A percentile compares a stretch with the other conserved stretches of the same genome.
phyloP scores from a whole-genome alignment of 768 basidiomycete genomes.

The Daedaleopsis nitida region DNA sequence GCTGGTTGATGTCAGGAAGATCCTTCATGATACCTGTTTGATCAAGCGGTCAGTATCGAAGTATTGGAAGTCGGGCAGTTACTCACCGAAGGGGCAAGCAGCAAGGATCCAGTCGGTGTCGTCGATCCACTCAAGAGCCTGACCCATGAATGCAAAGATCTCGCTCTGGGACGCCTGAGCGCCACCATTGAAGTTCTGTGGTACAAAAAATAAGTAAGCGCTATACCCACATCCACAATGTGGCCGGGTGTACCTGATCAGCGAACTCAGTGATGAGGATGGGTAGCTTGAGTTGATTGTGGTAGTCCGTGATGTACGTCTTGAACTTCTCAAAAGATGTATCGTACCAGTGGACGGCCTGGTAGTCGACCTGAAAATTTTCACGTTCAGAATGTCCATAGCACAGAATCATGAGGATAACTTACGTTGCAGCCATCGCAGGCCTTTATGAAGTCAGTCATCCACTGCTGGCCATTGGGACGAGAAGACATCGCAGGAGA shows the following conservation, averaged over 20 bases:
- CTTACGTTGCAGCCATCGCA: constrained; percentile 41
- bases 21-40: constrained; percentile 54
- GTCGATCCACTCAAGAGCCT: constrained; percentile 49
- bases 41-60: too few relatives aligned
- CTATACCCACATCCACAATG: neutral
- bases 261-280: constrained; percentile 76
- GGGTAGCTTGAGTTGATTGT: constrained; percentile 42
- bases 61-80: too few relatives aligned
- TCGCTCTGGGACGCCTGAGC: constrained; percentile 42
- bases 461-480: constrained; percentile 63
- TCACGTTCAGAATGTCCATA: neutral
- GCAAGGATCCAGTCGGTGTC: constrained; percentile 40
- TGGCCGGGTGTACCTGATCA: constrained; percentile 45
- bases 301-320: constrained; percentile 48
- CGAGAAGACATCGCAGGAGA: constrained; percentile 72
- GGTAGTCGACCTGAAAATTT: constrained; percentile 47
- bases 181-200: constrained; percentile 55
- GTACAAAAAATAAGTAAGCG: neutral
- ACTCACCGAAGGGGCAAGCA: constrained; percentile 67
- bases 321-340: constrained; percentile 49
- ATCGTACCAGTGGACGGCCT: constrained; percentile 76
- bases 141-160: constrained; percentile 50
- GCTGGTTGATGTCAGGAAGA: constrained; percentile 56
- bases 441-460: constrained; percentile 53
- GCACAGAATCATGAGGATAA: neutral